These are phyloP conservation scores for Nakataea oryzae DNA, from an alignment of 2,329 filamentous ascomycete species.

Conservation along the genomic window DNA sequence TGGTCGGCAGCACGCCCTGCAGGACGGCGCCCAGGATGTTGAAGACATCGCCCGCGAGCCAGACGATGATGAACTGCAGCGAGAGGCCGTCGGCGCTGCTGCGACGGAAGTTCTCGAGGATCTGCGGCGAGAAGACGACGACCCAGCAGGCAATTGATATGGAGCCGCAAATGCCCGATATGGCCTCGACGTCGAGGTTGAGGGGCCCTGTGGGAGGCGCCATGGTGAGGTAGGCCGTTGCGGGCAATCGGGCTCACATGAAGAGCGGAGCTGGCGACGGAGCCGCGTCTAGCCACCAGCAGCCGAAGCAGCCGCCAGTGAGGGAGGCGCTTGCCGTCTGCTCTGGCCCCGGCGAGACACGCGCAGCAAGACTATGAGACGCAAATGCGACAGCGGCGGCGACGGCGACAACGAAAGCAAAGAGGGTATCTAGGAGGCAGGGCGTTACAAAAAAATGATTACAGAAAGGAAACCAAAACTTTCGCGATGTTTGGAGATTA, in stretches of 20 bases:
- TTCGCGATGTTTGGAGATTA: background rate
- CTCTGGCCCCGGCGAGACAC: background rate
- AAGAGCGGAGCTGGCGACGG: background rate
- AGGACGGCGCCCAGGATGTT: conserved; percentile 18
- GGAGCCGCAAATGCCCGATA: conserved; percentile 70
- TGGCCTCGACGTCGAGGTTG: conserved; percentile 76
- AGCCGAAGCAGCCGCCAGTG: background rate
- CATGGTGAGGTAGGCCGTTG: conserved; percentile 23
- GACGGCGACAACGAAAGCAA: background rate
- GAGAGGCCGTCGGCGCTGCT: conserved; percentile 14
- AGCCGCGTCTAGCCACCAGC: background rate
- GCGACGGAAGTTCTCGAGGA: conserved; percentile 33
- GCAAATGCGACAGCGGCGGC: background rate
- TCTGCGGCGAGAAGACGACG: conserved; percentile 94
- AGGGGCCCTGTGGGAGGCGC: conserved; percentile 43
- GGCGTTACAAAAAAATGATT: background rate
- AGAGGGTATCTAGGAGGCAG: background rate
- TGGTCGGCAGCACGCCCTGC: conserved; percentile 74
- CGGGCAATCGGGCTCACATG: background rate
- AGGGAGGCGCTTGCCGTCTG: background rate
- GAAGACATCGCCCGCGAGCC: conserved; percentile 69
- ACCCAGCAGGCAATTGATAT: conserved; percentile 98
- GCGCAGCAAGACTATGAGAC: background rate
- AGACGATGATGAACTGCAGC: conserved; percentile 76
- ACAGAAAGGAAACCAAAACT: background rate